Conservation (phyloP, 305 asterid genomes). For the Andrographis paniculata region DNA sequence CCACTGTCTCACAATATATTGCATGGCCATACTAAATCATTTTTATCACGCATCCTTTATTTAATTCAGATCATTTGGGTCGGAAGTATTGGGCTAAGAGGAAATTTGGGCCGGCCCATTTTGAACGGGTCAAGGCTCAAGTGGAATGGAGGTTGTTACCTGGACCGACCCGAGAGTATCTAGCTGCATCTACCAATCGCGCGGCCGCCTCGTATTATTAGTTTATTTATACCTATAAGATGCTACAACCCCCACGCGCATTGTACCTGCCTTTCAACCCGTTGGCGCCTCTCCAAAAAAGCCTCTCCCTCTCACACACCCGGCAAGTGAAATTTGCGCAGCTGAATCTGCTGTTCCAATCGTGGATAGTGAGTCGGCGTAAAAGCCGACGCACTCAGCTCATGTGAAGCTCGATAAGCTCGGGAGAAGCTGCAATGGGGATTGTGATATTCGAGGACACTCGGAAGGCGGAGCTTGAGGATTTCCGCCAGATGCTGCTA, state of each 20-base stretch:
- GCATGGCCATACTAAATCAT: conserved; percentile 14
- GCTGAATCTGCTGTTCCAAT: not conserved
- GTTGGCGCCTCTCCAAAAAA: not conserved
- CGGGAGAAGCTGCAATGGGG: conserved; percentile 40
- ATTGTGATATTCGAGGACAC: conserved; percentile 46
- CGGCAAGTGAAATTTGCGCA: not conserved
- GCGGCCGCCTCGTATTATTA: not conserved
- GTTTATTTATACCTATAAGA: too few species aligned
- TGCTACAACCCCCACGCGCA: conserved; percentile 4
- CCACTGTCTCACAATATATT: conserved; percentile 5
- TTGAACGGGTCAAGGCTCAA: too few species aligned
- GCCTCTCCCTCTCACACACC: not conserved
- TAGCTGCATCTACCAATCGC: conserved; percentile 19
- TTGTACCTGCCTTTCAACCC: conserved; percentile 27
- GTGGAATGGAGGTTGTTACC: too few species aligned
- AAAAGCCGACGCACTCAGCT: not conserved
- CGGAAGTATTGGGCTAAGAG: too few species aligned
- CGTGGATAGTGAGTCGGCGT: not conserved
- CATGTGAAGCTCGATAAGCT: not conserved
- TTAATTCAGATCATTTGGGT: too few species aligned
- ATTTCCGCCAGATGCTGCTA: conserved; percentile 63
- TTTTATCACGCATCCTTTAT: conserved; percentile 10
- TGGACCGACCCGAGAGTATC: too few species aligned
- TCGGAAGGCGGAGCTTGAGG: conserved; percentile 58
- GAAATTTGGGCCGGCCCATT: too few species aligned